Evolutionary conservation across 2,329 filamentous ascomycete species (phyloP).

Genomic region (Penicillium sclerotiorum): DNA sequence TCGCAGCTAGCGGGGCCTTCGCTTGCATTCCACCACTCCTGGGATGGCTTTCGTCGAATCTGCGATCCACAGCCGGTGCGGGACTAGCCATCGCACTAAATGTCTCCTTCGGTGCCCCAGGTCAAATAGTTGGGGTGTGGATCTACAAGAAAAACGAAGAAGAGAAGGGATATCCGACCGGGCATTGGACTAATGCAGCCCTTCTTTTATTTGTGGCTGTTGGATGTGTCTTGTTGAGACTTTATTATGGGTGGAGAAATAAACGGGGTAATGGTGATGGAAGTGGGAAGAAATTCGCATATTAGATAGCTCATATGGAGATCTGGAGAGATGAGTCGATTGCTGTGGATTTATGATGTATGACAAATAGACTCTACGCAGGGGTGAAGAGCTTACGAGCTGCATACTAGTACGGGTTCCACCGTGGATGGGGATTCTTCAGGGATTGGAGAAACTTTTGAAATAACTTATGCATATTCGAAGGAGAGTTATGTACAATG

Average conservation of each 20-base stretch:
- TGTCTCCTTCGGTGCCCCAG: slow-evolving; percentile 67
- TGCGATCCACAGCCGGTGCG: slow-evolving; percentile 65
- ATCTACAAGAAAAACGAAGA: slow-evolving; percentile 69
- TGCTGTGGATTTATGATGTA: background rate
- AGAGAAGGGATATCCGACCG: slow-evolving; percentile 65
- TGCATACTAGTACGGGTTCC: no score
- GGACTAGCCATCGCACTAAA: slow-evolving; percentile 73
- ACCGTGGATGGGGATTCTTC: no score
- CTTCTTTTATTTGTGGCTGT: slow-evolving; percentile 61
- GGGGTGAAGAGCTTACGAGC: no score
- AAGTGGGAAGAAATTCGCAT: slow-evolving; percentile 29
- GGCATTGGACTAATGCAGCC: slow-evolving; percentile 68
- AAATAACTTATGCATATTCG: no score
- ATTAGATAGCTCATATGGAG: slow-evolving; percentile 19
- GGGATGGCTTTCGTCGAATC: slow-evolving; percentile 71
- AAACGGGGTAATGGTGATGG: slow-evolving; percentile 20
- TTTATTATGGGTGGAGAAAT: slow-evolving; percentile 59
- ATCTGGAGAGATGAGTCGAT: background rate
- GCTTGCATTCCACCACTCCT: slow-evolving; percentile 69
- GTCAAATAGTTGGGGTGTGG: slow-evolving; percentile 74
- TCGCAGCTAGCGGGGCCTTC: slow-evolving; percentile 68
- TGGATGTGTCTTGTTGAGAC: slow-evolving; percentile 57
- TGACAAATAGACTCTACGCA: no score
- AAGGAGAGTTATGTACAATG: no score
- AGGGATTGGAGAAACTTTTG: no score